Percentiles rank a stretch among this genome's conserved stretches.
These are phyloP conservation scores for Trypethelium eluteriae DNA, from an alignment of 495 filamentous ascomycete genomes.

Conservation along the genomic window DNA sequence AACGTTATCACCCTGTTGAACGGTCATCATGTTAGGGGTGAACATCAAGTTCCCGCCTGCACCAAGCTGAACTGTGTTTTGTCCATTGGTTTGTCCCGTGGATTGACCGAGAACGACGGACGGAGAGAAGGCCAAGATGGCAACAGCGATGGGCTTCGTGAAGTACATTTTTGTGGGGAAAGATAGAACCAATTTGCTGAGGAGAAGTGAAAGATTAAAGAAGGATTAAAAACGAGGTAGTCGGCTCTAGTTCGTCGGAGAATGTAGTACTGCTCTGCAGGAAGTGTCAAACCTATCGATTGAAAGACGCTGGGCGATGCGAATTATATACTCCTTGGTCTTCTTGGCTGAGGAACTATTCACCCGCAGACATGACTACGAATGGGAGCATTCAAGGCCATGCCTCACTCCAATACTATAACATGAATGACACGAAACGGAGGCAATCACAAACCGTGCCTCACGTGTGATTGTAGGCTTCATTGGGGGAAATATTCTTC, in stretches of 20 bases:
- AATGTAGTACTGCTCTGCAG: constrained; percentile 12
- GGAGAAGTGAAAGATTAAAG: constrained; percentile 11
- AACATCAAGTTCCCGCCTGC: constrained; percentile 9
- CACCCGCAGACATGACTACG: constrained; percentile 1
- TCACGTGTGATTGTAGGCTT: constrained; percentile 10
- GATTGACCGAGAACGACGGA: constrained; percentile 1
- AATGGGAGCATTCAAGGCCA: constrained; percentile 7
- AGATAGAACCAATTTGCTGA: constrained; percentile 10
- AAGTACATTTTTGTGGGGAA: constrained; percentile 9
- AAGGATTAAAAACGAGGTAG: constrained; percentile 7
- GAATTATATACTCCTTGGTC: constrained; percentile 2
- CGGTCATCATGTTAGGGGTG: constrained; percentile 9
- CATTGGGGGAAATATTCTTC: constrained; percentile 4
- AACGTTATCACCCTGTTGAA: not conserved
- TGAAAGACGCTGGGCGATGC: constrained; percentile 10
- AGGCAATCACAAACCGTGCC: constrained; percentile 12
- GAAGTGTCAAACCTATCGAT: constrained; percentile 12
- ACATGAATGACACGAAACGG: constrained; percentile 7
- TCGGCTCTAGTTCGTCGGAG: constrained; percentile 9
- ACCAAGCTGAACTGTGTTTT: constrained; percentile 7
- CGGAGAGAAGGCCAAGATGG: constrained; percentile 7
- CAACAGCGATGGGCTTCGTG: constrained; percentile 5
- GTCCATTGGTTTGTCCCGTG: not conserved
- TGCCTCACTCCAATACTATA: constrained; percentile 2
- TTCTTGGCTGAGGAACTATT: constrained; percentile 4